Evolutionary conservation across 345 rosid genomes (phyloP).

Genomic region (Brassica cretica): DNA sequence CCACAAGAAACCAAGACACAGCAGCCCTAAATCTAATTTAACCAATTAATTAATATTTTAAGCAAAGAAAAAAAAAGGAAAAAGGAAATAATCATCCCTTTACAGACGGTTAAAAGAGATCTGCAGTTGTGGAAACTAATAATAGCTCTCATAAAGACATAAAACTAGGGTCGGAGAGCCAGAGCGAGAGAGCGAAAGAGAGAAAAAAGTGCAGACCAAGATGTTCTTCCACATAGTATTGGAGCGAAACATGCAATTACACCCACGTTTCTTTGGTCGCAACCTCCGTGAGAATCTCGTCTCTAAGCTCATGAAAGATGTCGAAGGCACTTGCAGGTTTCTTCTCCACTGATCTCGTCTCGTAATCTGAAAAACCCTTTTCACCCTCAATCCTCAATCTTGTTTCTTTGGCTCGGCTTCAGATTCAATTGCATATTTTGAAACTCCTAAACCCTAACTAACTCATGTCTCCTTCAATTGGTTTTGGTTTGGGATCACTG

Average conservation of each 20-base stretch:
- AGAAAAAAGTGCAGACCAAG: neutral
- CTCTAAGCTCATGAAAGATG: constrained; percentile 93
- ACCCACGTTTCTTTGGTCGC: constrained; percentile 88
- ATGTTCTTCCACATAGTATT: constrained; percentile 89
- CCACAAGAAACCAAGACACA: too few species aligned
- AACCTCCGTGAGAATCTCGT: constrained; percentile 78
- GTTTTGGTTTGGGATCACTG: neutral
- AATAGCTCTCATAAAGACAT: neutral
- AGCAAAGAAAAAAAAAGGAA: neutral
- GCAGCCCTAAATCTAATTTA: too few species aligned
- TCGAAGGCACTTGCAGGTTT: constrained; percentile 96
- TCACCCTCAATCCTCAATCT: neutral
- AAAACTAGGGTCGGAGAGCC: neutral
- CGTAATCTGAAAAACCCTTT: constrained; percentile 9
- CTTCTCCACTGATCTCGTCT: neutral
- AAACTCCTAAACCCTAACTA: constrained; percentile 29
- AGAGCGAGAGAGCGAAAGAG: neutral
- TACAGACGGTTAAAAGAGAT: neutral
- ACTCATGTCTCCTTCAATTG: neutral
- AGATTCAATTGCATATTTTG: constrained; percentile 3
- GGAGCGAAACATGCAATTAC: constrained; percentile 93
- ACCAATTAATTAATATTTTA: too few species aligned
- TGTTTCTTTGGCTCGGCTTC: constrained; percentile 14
- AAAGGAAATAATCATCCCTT: neutral
- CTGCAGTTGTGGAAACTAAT: neutral